phyloP scores from a whole-genome alignment of 1,139 yeast species.

The Geotrichum carabidarum region DNA sequence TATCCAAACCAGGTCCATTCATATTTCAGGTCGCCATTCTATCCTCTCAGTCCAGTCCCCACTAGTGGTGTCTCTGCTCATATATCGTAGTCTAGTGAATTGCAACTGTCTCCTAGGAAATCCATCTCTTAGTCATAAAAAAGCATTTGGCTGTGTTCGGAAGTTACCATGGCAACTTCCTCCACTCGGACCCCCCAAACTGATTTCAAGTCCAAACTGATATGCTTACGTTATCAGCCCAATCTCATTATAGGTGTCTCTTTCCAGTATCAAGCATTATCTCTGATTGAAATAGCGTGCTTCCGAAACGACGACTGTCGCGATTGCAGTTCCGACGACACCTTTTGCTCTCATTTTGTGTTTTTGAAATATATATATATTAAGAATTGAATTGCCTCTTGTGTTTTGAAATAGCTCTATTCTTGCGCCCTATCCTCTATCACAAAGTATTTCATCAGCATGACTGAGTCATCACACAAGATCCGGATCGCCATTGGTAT shows the following conservation, averaged over 20 bases:
- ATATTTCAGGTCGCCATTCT: no score
- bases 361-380: not conserved
- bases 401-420: not conserved
- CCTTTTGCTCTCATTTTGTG: no score
- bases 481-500: conserved; percentile 21
- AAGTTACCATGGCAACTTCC: conserved; percentile 13
- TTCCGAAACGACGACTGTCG: not conserved
- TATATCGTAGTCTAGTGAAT: no score
- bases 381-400: not conserved
- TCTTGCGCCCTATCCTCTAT: not conserved
- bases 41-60: no score
- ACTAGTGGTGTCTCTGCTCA: no score
- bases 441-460: not conserved
- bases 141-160: not conserved
- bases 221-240: no score
- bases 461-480: not conserved
- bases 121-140: no score
- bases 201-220: not conserved
- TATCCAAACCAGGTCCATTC: no score
- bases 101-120: no score
- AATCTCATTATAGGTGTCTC: no score
- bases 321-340: conserved; percentile 9
- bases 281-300: not conserved
- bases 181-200: not conserved
- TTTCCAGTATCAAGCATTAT: not conserved